These are phyloP conservation scores for Aspergillus texensis DNA, from an alignment of 2,329 filamentous ascomycete genomes.

Conservation along the genomic window DNA sequence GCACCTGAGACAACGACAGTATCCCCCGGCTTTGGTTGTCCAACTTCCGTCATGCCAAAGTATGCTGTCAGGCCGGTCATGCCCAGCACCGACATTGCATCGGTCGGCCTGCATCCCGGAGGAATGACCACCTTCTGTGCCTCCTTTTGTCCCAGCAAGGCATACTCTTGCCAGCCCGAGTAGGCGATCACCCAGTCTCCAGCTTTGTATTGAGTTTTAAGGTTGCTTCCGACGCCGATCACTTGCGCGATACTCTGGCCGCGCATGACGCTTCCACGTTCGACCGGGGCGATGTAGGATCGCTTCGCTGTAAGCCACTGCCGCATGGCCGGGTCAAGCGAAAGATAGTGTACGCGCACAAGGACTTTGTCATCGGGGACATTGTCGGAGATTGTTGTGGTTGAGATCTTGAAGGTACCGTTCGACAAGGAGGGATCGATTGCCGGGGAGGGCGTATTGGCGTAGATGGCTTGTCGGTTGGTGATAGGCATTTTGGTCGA, in stretches of 20 bases:
- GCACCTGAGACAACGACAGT: conserved; percentile 78
- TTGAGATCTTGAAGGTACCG: conserved; percentile 40
- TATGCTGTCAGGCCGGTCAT: conserved; percentile 75
- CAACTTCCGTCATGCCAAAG: conserved; percentile 72
- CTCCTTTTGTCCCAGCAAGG: conserved; percentile 58
- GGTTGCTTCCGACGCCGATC: conserved; percentile 55
- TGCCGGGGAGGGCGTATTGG: conserved; percentile 35
- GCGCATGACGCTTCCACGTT: conserved; percentile 70
- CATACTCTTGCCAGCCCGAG: conserved; percentile 69
- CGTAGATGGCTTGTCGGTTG: conserved; percentile 42
- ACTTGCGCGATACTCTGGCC: conserved; percentile 64
- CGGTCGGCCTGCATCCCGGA: conserved; percentile 54
- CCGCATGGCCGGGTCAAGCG: conserved; percentile 75
- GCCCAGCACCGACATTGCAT: conserved; percentile 65
- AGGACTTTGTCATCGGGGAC: conserved; percentile 61
- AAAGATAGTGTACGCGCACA: conserved; percentile 63
- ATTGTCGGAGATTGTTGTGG: conserved; percentile 29
- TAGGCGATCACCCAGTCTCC: conserved; percentile 55
- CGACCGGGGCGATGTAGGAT: conserved; percentile 70
- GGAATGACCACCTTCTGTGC: conserved; percentile 50
- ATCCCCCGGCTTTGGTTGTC: conserved; percentile 68
- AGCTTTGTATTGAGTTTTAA: conserved; percentile 29
- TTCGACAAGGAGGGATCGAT: conserved; percentile 38
- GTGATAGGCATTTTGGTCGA: conserved; percentile 25
- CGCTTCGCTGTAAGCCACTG: conserved; percentile 65